Evolutionary conservation across 129 eudicot species (phyloP), one percentile per base, ranked within the genome.

Genomic region (Artemisia annua): DNA sequence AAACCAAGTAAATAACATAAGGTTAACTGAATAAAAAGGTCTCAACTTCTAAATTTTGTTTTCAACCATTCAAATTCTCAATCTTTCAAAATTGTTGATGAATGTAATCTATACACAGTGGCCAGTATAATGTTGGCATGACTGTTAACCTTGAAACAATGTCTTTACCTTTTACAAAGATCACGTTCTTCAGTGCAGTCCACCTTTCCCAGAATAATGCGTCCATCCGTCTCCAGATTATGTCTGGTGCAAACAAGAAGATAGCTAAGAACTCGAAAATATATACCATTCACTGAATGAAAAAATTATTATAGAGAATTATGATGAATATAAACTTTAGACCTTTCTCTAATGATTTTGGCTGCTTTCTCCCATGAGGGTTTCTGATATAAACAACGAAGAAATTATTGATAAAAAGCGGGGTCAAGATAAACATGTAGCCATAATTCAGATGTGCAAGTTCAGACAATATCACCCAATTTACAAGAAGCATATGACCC

Each of bases 301-400:
- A 55, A 3, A 57, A 19, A 55, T 50, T 44, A 17, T 55, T 20
- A 61, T 48, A 2, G 50, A 70, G 19, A 44, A 39, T 66, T 76
- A 28, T 30, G 51, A 10, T 53, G 50, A 77, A 49, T 32, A 48
- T 22, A 63, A 57, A 54, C 60, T 54, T 54, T 7, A 54, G 60
- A 88, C 96, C 89, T 88, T 80, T 88, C 82, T 78, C 84, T 81
- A 11, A 91, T 86, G 65, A 86, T 91, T 67, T 56, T 79, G 66
- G 97, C 97, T 48, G 92, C 88, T 76, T 85, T 91, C 86, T 91
- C 97, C 97, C 97, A 91, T 14, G 96, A 81, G 56, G 89, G 92
- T 91, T 81, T 88, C 97, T 91, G 84, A 53, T 48, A 84, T 32
- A 63, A 26, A 69, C 18, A 80, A 48, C 5, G 30, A 59, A 28